Base-by-base conservation (phyloP, 345 rosid genomes). In the Viola odorata region DNA sequence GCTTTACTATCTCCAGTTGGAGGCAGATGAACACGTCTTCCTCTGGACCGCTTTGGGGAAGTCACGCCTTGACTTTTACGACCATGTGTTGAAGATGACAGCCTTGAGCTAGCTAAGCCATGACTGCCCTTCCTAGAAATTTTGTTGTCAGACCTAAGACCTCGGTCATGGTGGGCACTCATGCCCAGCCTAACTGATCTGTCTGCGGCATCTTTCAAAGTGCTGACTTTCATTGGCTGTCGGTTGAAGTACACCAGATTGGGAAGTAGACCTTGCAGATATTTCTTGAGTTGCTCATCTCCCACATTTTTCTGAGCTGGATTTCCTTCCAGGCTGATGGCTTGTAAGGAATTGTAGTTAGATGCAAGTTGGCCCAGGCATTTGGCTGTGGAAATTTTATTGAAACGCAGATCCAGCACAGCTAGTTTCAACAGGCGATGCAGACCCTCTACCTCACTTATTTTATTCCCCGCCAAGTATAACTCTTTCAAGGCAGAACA, bases 301-400 rank as follows among this genome's bases (percentile, higher is more conserved):
- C 99, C 99, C 16, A 91, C 92, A 62, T 91, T 94, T 71, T 88
- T 88, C 81, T 91, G 97, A 6, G 95, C 97, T 23, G 97, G 95
- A 74, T 91, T 94, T 60, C 97, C 99, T 73, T 94, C 97, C 83
- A 94, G 71, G 86, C 95, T 86, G 70, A 90, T 84, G 61, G 95
- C 96, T 72, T 90, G 99, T 73, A 94, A 75, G 53, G 99, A 90
- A 62, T 69, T 88, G 84, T 88, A 88, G 76, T 90, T 90, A n/a
- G 99, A 96, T 12, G 99, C 97, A 7, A 94, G 95, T 75, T 86
- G 97, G 62, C 95, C 97, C 4, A 94, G 83, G 62, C 84, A 78
- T 75, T 90, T 94, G 58, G 96, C 76, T 5, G 92, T 86, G 5
- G 96, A 82, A 62, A 94, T 80, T 76, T 91, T 94, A 78, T 94